Percentiles rank a stretch among this genome's conserved stretches.
Evolutionary conservation across 1,284 basidiomycete species (phyloP).

Genomic region (Boletus holoroseus): DNA sequence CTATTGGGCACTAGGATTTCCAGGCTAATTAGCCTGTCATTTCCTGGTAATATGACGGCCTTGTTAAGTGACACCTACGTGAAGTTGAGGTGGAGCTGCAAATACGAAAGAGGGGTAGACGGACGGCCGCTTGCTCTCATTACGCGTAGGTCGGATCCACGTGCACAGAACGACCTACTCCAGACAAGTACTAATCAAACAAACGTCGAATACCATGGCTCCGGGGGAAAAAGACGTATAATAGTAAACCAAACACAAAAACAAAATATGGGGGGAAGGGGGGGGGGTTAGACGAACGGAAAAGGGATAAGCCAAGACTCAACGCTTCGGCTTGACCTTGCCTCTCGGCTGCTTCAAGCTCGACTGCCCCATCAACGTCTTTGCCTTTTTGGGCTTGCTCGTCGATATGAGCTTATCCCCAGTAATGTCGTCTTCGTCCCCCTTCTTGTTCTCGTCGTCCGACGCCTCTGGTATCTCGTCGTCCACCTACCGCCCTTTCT

Average conservation of each 20-base stretch:
- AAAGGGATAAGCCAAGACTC: neutral
- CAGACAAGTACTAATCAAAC: neutral
- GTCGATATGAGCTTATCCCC: slow-evolving; percentile 48
- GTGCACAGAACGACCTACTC: no score
- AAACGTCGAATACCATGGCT: neutral
- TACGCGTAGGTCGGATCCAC: no score
- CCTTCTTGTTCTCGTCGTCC: slow-evolving; percentile 44
- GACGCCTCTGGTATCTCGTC: slow-evolving; percentile 46
- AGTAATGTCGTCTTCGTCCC: slow-evolving; percentile 37
- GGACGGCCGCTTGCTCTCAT: neutral
- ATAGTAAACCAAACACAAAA: neutral
- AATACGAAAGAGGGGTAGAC: no score
- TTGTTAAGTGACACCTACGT: no score
- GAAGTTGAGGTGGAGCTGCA: no score
- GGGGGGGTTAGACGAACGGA: neutral
- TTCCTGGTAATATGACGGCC: no score
- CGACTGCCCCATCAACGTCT: neutral
- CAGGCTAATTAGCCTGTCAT: no score
- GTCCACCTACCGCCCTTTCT: slow-evolving; percentile 37
- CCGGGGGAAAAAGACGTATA: neutral
- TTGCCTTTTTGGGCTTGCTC: slow-evolving; percentile 37
- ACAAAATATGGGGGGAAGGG: neutral
- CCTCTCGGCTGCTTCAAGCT: slow-evolving; percentile 18
- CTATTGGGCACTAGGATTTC: no score
- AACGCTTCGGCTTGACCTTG: slow-evolving; percentile 21